Conservation (phyloP, 2,329 filamentous ascomycete genomes). For the Aspergillus awamori region DNA sequence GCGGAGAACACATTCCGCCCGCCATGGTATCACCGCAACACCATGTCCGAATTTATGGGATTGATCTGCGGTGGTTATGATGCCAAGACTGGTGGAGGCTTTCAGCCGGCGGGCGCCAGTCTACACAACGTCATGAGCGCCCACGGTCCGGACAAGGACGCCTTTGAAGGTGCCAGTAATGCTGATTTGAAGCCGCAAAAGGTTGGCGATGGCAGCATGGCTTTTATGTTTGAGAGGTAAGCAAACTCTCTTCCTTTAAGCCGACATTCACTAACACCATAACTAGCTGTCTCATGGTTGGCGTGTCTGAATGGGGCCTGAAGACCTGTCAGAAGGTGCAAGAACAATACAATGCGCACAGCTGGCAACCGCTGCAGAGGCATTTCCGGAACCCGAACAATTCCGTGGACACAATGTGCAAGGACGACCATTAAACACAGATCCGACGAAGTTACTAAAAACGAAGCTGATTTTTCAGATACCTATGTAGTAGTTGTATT, state of each 20-base stretch:
- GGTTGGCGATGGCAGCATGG: conserved; percentile 62
- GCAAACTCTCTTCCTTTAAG: background rate
- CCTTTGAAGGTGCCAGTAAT: conserved; percentile 59
- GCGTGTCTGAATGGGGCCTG: conserved; percentile 72
- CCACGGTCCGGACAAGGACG: conserved; percentile 61
- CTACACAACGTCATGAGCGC: conserved; percentile 74
- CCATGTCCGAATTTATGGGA: conserved; percentile 69
- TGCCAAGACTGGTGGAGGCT: conserved; percentile 60
- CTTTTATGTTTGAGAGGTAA: conserved; percentile 66
- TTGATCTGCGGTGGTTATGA: conserved; percentile 64
- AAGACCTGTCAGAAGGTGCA: conserved; percentile 72
- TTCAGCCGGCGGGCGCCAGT: conserved; percentile 63
- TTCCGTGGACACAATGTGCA: background rate
- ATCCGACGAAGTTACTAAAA: background rate
- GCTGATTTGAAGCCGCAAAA: conserved; percentile 59
- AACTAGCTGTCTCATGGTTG: conserved; percentile 65
- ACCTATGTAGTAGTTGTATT: background rate
- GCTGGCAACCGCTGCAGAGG: conserved; percentile 71
- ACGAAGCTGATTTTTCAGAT: background rate
- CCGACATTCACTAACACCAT: conserved; percentile 41
- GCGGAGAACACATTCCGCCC: conserved; percentile 63
- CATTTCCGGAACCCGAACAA: conserved; percentile 62
- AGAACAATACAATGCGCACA: conserved; percentile 75
- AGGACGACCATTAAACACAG: background rate
- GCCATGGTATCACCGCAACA: conserved; percentile 67